Base-by-base conservation (phyloP, 176 grass and related monocot genomes). In the Juncus effusus region DNA sequence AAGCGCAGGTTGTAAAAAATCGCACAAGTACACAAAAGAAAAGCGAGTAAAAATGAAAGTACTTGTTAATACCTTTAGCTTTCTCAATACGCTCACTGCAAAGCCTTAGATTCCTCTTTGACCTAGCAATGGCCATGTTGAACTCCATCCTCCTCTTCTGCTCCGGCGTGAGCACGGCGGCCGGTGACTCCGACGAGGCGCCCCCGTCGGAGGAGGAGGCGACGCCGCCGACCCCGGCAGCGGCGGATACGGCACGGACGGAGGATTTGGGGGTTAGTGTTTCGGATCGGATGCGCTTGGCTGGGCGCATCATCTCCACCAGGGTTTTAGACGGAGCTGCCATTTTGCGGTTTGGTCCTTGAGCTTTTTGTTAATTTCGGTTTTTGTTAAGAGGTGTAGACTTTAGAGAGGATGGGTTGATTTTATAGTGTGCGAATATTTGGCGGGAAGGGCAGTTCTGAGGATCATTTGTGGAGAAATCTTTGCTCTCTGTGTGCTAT, bases 111-210 rank as follows among this genome's bases (percentile, higher is more conserved):
- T 80, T 92, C 40, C 85, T 72, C 45, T 71, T 77, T 7, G 78
- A 80, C 39, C 78, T 61, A 57, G 94, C 94, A 28, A 93, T 81
- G 14, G 85, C 85, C 60, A 86, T 84, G 61, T 92, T 93, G 69
- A 90, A 80, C 51, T 93, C 88, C 16, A 80, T 87, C 72, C 88
- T 70, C 54, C 74, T 74, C 36, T 69, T 87, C 73, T 89, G 85
- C 72, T 89, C 83, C 68, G 74, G 87, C 38, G 77, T 71, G 36
- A 88, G 65, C 6, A 44, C 13, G 3, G 59, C 51, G 19, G 15
- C 38, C 4, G 57, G 7, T 38, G 72, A 37, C 45, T 76, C 79
- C 60, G 70, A 16, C 38, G 38, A 63, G 50, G 54, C 7, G 19
- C 35, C 14, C 14, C 54, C 63, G 42, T 1, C 67, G 49, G 7